Conservation (phyloP, 306 rosid genomes). For the Senna siamea region DNA sequence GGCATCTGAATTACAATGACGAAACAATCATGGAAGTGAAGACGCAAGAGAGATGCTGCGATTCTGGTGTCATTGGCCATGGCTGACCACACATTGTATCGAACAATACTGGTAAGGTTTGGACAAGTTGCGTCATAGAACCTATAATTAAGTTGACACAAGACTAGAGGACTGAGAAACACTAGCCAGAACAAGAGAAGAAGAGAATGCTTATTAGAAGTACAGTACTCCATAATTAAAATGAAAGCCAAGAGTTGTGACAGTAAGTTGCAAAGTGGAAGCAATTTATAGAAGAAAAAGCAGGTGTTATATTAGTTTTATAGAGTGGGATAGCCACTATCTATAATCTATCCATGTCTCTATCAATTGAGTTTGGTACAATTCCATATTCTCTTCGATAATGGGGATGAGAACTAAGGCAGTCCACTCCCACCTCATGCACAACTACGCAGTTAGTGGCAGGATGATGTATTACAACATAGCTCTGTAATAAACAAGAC, state of each 20-base stretch:
- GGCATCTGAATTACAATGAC: constrained; percentile 55
- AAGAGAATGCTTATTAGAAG: constrained; percentile 34
- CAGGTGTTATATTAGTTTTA: constrained; percentile 10
- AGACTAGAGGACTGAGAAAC: constrained; percentile 52
- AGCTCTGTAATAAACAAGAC: constrained; percentile 4
- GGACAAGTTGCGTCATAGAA: constrained; percentile 76
- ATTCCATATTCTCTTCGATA: constrained; percentile 44
- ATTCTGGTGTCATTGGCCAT: constrained; percentile 76
- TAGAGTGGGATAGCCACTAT: constrained; percentile 68
- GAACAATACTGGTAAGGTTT: constrained; percentile 56
- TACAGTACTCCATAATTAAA: constrained; percentile 47
- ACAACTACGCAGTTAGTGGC: constrained; percentile 47
- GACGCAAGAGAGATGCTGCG: constrained; percentile 94
- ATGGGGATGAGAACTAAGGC: constrained; percentile 21
- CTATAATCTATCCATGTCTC: constrained; percentile 31
- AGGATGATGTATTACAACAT: constrained; percentile 42
- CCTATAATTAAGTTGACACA: constrained; percentile 69
- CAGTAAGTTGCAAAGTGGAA: constrained; percentile 21
- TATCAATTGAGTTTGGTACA: constrained; percentile 49
- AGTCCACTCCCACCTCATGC: constrained; percentile 30
- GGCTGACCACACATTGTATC: constrained; percentile 63
- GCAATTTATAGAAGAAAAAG: constrained; percentile 47
- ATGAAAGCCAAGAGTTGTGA: constrained; percentile 38
- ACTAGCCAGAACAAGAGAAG: constrained; percentile 53
- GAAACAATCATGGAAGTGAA: constrained; percentile 94